Base-by-base conservation (phyloP, 1,284 basidiomycete species). In the Golubevia sp. region DNA sequence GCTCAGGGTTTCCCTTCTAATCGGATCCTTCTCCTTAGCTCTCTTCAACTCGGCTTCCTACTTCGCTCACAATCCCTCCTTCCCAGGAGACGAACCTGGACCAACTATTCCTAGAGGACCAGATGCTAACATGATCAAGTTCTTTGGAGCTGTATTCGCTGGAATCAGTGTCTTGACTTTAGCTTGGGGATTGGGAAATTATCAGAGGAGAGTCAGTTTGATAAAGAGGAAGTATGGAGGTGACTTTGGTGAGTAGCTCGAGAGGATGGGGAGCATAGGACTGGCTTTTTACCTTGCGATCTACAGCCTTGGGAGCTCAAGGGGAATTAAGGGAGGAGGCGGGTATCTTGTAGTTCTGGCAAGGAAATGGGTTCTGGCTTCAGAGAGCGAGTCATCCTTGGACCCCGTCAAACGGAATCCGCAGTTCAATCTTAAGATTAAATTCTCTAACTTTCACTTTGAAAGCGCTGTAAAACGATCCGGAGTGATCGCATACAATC, bases 11-110 rank as follows among this genome's bases (percentile, higher is more conserved):
- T 82, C 80, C 2, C 62, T 82, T 52, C 70, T 82, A 11, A 73
- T 82, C 57, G 80, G 80, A 48, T 78, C 79, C 30, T 78, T 82
- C 49, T 68, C 78, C 1, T 66, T 82, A 0, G 80, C 77, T 1
- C 74, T 82, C 13, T 79, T 79, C 73, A 82, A 82, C 67, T 79
- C 78, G 52, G 68, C 76, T 50, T 67, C 68, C n/a, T 81, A 73
- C 61, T 82, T 78, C 60, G 61, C 71, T 53, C 74, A 76, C 66
- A 53, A 64, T 48, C 70, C 6, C 62, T 67, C 49, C 50, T 56
- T 15, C 48, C 24, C 25, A 52, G 48, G 18, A 54, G 58, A 15
- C 8, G 50, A 57, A 48, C 59, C 63, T 61, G 20, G 67, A 62
- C 25, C 54, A 13, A 27, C 23, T 8, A 44, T 52, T 55, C 20